phyloP scores from a whole-genome alignment of 768 basidiomycete genomes.

The Psilocybe subaeruginosa region DNA sequence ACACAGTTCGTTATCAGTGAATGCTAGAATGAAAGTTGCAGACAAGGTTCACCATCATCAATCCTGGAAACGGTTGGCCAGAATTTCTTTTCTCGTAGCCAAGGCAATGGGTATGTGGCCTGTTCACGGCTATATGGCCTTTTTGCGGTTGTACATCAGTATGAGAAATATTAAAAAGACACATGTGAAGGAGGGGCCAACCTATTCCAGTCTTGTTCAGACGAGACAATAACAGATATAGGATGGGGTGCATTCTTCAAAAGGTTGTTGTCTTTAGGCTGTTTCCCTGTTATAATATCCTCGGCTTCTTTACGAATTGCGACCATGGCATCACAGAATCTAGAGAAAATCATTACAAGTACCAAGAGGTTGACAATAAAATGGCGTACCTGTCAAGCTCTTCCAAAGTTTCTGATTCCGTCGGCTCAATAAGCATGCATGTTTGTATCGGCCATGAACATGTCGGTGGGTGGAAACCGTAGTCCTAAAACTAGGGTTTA shows the following conservation, averaged over 20 bases:
- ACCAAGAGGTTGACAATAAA: neutral
- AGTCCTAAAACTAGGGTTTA: slow-evolving; percentile 55
- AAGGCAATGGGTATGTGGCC: slow-evolving; percentile 89
- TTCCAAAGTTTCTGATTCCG: slow-evolving; percentile 92
- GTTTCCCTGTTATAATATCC: slow-evolving; percentile 83
- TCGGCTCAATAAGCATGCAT: slow-evolving; percentile 97
- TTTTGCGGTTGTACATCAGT: neutral
- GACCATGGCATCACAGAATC: slow-evolving; percentile 99
- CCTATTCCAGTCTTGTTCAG: slow-evolving; percentile 88
- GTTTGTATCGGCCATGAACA: slow-evolving; percentile 98
- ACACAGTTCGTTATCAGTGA: slow-evolving; percentile 5
- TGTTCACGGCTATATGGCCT: slow-evolving; percentile 90
- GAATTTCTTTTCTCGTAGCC: slow-evolving; percentile 88
- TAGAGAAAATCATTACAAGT: slow-evolving; percentile 27
- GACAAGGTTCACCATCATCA: slow-evolving; percentile 75
- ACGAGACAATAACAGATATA: slow-evolving; percentile 66
- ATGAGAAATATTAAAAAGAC: neutral
- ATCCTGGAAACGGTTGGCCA: slow-evolving; percentile 94
- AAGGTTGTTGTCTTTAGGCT: slow-evolving; percentile 89
- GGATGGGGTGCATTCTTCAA: slow-evolving; percentile 96
- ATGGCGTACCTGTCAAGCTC: slow-evolving; percentile 78
- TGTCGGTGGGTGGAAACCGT: slow-evolving; percentile 95
- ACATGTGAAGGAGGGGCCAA: slow-evolving; percentile 32
- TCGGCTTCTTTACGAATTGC: slow-evolving; percentile 91
- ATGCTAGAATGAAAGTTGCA: neutral